Conservation (phyloP, 805 yeast genomes). For the Metschnikowia vanudenii region DNA sequence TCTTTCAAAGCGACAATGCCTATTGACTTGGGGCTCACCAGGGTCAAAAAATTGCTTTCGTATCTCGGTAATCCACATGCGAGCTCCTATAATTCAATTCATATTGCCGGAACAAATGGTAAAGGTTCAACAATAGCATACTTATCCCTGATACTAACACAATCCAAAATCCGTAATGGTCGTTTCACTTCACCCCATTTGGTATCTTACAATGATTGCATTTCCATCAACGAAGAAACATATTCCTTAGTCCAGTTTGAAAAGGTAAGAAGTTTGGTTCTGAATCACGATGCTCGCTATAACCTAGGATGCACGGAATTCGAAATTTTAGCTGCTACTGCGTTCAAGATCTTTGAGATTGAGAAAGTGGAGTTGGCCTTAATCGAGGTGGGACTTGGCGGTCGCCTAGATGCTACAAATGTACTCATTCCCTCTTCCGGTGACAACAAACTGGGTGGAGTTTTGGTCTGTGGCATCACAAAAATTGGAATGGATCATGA, state of each 20-base stretch:
- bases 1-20: conserved; percentile 11
- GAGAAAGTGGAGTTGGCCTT: conserved; percentile 69
- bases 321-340: conserved; percentile 82
- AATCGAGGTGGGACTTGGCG: conserved; percentile 95
- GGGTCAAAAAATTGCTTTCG: conserved; percentile 32
- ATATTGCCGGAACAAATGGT: conserved; percentile 95
- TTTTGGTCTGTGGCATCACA: conserved; percentile 70
- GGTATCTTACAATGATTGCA: conserved; percentile 69
- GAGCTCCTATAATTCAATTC: conserved; percentile 61
- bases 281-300: conserved; percentile 35
- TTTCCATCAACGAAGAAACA: conserved; percentile 60
- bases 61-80: conserved; percentile 69
- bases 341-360: conserved; percentile 68
- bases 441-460: conserved; percentile 29
- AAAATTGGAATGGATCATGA: conserved; percentile 89
- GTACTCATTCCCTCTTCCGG: conserved; percentile 38
- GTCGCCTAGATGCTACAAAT: conserved; percentile 86
- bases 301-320: conserved; percentile 78
- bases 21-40: conserved; percentile 38
- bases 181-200: conserved; percentile 90
- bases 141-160: conserved; percentile 59
- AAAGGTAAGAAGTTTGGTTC: conserved; percentile 43
- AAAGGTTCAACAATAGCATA: conserved; percentile 92
- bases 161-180: conserved; percentile 56
- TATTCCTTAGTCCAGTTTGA: conserved; percentile 49